Evolutionary conservation across 2,329 filamentous ascomycete species (phyloP), one percentile per base, ranked within the genome.

Genomic region (Tolypocladium amazonense): DNA sequence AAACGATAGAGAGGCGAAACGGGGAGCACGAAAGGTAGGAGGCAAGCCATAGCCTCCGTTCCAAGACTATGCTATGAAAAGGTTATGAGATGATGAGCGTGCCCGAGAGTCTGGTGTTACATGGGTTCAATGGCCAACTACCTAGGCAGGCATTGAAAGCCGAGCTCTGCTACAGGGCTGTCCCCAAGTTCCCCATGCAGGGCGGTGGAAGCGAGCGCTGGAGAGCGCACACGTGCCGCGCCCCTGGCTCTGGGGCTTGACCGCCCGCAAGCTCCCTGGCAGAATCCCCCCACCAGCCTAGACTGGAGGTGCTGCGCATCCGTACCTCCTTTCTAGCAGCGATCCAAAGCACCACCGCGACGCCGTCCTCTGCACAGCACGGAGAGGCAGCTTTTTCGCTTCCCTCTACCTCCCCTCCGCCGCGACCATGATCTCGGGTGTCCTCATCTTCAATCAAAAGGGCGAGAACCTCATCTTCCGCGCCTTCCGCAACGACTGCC

Each of bases 391-490:
- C 50, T 35, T 14, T 9, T 11, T 23, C 50, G 11, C 50, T 37
- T 15, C 50, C 37, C 57, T 25, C 4, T 37, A 47, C 8, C 52
- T 18, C 35, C 12, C 14, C 18, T 2, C 54, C 18, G 59, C 65
- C 66, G 67, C 65, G 77, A 87, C 70, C 64, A 99, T 99, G 95
- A 82, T 99, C 67, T 97, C 93, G 68, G 94, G 94, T 62, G 93
- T 99, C 71, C 86, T 99, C 67, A 88, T 99, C 67, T 99, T 99
- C 83, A 99, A 99, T 68, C 94, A 99, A 76, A 99, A 99, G 79
- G 94, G 94, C 78, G 94, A 99, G 80, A 97, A 99, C 77, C 90
- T 99, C 72, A 99, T 99, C 76, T 97, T 99, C 80, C 91, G 94
- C 72, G 92, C 94, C 69, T 99, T 99, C 78, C 92, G 94, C 71